Percentiles rank a stretch among this genome's conserved stretches.
Conservation (phyloP, 768 basidiomycete species). For the Lanmaoa pseudosensibilis region DNA sequence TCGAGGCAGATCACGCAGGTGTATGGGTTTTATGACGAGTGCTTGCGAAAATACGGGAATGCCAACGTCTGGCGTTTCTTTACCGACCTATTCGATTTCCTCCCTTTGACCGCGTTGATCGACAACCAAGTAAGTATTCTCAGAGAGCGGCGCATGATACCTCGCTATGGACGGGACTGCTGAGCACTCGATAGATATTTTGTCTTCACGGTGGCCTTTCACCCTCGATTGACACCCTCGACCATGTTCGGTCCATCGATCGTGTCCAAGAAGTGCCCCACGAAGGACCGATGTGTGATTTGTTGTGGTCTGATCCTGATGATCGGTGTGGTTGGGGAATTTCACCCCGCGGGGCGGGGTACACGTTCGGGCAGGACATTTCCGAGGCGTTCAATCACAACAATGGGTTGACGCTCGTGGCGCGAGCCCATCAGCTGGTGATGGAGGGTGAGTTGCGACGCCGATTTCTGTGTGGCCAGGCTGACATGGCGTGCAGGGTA, state of each 20-base stretch:
- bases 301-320: constrained; percentile 99
- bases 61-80: constrained; percentile 99
- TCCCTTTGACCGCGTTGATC: constrained; percentile 95
- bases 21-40: constrained; percentile 99
- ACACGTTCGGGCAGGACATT: constrained; percentile 99
- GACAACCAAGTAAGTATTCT: constrained; percentile 89
- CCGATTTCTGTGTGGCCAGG: constrained; percentile 1
- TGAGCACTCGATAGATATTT: constrained; percentile 72
- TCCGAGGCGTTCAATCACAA: constrained; percentile 99
- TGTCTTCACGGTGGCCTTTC: constrained; percentile 97
- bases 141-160: not conserved
- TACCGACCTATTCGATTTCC: constrained; percentile 97
- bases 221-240: constrained; percentile 98
- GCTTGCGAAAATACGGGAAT: constrained; percentile 98
- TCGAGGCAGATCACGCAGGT: constrained; percentile 99
- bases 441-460: constrained; percentile 78
- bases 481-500: constrained; percentile 50
- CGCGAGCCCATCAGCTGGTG: constrained; percentile 90
- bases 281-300: constrained; percentile 99
- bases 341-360: constrained; percentile 97
- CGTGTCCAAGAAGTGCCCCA: constrained; percentile 99
- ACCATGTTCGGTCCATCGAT: constrained; percentile 98
- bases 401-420: constrained; percentile 94
- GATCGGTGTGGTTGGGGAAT: constrained; percentile 99
- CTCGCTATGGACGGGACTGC: not conserved